Evolutionary conservation across 495 filamentous ascomycete genomes (phyloP), one percentile per base, ranked within the genome.

Genomic region (Achaetomiella virescens): DNA sequence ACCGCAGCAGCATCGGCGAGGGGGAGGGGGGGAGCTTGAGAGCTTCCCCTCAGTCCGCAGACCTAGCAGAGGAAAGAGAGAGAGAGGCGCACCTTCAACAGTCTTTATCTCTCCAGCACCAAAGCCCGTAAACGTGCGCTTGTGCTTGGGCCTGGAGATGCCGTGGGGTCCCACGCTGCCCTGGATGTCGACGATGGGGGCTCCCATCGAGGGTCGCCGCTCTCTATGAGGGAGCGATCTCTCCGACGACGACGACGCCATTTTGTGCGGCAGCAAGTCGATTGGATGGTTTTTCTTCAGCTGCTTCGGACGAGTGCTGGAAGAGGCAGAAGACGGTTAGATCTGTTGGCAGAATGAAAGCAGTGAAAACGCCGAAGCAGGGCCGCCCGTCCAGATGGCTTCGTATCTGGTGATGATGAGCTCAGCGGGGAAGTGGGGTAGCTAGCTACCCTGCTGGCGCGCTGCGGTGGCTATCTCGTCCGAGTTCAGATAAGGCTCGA

Each of bases 51-150:
- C 38, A 21, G 4, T n/a, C 4, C 38, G 6, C n/a, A n/a, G n/a
- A n/a, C n/a, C n/a, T n/a, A 29, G 21, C 20, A 44, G 10, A 36
- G 18, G 18, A 29, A n/a, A 6, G 2, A 6, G 18, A 40, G 6
- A 51, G 12, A 12, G 20, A 41, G 6, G 25, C 43, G 18, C 69
- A 81, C 78, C 90, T 74, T 97, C 93, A 40, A 97, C 89, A 63
- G 68, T 84, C 79, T 96, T 97, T 76, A 96, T 97, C 62, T 97
- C 92, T 3, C 78, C 73, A 22, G 89, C 79, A 24, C 91, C 91
- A 66, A 96, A 91, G 10, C 93, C 93, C 4, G 93, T 98, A 60
- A 86, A 85, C 15, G 91, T 97, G 48, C 93, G 82, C 77, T 88
- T 95, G 75, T 98, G 93, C 75, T 97, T 97, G 18, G 93, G 93